These are phyloP conservation scores for Silene latifolia DNA, from an alignment of 148 eudicot species.

Conservation along the genomic window DNA sequence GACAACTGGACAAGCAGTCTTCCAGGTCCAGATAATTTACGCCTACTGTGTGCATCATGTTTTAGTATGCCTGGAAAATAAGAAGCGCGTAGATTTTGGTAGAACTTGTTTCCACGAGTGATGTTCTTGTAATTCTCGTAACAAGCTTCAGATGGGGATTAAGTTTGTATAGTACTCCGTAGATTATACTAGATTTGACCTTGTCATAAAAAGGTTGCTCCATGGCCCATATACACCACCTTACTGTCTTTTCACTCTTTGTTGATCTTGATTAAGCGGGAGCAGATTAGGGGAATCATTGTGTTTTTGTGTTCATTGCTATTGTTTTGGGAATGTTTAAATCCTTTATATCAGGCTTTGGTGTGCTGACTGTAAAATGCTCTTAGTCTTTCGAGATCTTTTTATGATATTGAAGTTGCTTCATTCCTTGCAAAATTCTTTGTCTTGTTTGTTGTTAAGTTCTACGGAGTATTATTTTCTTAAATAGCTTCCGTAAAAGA, in stretches of 20 bases:
- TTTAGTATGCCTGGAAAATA: background rate
- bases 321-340: background rate
- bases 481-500: background rate
- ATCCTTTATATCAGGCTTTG: background rate
- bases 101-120: background rate
- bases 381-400: background rate
- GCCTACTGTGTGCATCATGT: background rate
- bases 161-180: background rate
- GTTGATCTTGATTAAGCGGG: background rate
- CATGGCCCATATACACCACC: background rate
- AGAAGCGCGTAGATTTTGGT: background rate
- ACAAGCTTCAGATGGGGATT: background rate
- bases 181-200: background rate
- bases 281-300: background rate
- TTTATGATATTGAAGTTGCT: background rate
- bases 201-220: background rate
- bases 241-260: background rate
- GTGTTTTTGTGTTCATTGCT: background rate
- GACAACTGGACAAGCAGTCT: background rate
- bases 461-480: background rate
- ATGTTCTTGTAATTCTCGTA: background rate
- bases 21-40: background rate
- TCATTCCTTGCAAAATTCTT: background rate
- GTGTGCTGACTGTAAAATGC: background rate
- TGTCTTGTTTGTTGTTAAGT: background rate